Evolutionary conservation across 129 eudicot species (phyloP).

Genomic region (Pseudognaphalium luteoalbum): DNA sequence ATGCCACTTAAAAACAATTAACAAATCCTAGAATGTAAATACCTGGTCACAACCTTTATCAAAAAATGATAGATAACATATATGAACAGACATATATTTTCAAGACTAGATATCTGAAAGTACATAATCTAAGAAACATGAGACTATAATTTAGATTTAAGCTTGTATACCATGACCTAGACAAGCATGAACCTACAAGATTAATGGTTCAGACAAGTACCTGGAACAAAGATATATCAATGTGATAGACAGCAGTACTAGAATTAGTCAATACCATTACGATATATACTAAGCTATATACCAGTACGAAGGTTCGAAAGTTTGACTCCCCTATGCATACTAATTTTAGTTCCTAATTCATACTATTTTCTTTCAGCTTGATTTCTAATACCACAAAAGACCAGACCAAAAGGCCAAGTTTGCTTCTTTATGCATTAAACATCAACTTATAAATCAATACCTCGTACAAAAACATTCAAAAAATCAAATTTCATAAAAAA

Average conservation of each 20-base stretch:
- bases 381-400: slow-evolving; percentile 8
- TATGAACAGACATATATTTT: neutral
- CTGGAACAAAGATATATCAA: slow-evolving; percentile 9
- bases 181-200: slow-evolving; percentile 10
- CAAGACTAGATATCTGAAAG: slow-evolving; percentile 20
- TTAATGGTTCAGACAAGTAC: neutral
- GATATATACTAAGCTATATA: slow-evolving; percentile 2
- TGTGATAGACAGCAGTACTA: neutral
- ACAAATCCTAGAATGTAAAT: slow-evolving; percentile 13
- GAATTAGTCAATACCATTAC: slow-evolving; percentile 10
- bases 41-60: neutral
- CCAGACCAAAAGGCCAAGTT: slow-evolving; percentile 10
- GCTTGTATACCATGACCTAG: slow-evolving; percentile 4
- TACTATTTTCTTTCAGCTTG: neutral
- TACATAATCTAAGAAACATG: slow-evolving; percentile 5
- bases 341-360: slow-evolving; percentile 7
- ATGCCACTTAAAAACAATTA: slow-evolving; percentile 8
- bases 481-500: neutral
- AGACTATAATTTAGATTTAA: neutral
- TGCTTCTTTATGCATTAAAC: slow-evolving; percentile 15
- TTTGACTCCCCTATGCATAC: neutral
- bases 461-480: neutral
- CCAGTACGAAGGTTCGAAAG: slow-evolving; percentile 3
- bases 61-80: neutral
- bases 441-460: slow-evolving; percentile 13